These are phyloP conservation scores for Pseudotsuga menziesii DNA, from an alignment of 75 land plant genomes.

Conservation along the genomic window DNA sequence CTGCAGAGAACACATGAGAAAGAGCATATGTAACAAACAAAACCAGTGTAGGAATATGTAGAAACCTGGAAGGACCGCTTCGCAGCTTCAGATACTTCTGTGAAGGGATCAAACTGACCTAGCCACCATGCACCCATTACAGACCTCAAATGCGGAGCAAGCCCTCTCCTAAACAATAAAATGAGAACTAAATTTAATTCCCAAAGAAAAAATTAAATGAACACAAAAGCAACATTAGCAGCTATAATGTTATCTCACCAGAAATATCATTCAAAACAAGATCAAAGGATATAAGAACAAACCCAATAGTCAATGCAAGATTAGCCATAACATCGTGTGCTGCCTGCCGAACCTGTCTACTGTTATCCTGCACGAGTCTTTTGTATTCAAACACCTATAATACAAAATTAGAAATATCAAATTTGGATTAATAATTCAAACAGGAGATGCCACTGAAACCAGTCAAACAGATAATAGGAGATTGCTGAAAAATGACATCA, in stretches of 20 bases:
- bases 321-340: slow-evolving; percentile 82
- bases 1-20: no score
- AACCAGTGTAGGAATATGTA: no score
- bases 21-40: no score
- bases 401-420: background rate
- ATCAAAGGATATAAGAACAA: slow-evolving; percentile 7
- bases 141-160: slow-evolving; percentile 85
- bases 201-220: background rate
- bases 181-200: background rate
- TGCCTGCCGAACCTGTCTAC: slow-evolving; percentile 81
- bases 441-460: background rate
- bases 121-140: slow-evolving; percentile 99
- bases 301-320: slow-evolving; percentile 58
- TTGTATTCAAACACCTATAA: slow-evolving; percentile 93
- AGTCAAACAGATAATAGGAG: slow-evolving; percentile 3
- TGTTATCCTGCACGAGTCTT: slow-evolving; percentile 75
- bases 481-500: background rate
- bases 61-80: slow-evolving; percentile 77
- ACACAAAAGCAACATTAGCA: background rate
- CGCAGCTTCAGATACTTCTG: slow-evolving; percentile 93
- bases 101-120: slow-evolving; percentile 80
- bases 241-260: background rate
- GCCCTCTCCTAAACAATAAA: slow-evolving; percentile 54
- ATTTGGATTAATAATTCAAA: background rate
- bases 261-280: background rate